Evolutionary conservation across 2,329 filamentous ascomycete genomes (phyloP), one percentile per base, ranked within the genome.

Genomic region (Scedosporium minutisporum): DNA sequence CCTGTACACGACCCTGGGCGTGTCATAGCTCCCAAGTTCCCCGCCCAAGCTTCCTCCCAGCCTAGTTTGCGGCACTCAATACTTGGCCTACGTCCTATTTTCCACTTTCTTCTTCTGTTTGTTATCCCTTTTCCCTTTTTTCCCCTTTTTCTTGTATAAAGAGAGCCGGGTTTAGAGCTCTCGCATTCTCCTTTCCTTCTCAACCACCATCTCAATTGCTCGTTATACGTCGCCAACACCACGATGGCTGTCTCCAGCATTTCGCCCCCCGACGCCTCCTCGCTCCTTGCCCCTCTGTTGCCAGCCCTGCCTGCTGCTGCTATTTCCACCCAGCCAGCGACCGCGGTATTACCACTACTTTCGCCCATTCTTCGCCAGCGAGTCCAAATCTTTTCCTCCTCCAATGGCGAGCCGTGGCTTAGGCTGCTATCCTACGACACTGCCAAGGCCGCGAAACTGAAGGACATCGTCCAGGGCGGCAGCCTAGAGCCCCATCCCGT

Each of bases 401-500:
- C 80, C 58, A 81, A 78, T 69, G 75, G 75, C n/a, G 84, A 87
- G 42, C 84, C 87, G 61, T 93, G 90, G 89, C 81, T 93, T 16
- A 80, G 84, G 0, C 78, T 93, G 38, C 79, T 93, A 25, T 88
- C 85, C 70, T 93, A 90, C 77, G 84, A 89, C 68, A 69, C 78
- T 6, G 73, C 80, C 65, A 80, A 81, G 65, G 77, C 80, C 3
- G 76, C 82, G 53, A 82, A 78, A 66, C 78, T 93, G 18, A 78
- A 81, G n/a, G 77, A 83, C 63, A 76, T 88, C 14, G 85, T 86
- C 38, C 80, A 82, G 67, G 80, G 82, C 63, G 83, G 89, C 61
- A 76, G 81, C 57, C 77, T 93, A 38, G 88, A 93, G 72, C 88
- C 89, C n/a, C 90, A 95, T 69, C 90, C 90, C 3, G 85, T 88